These are phyloP conservation scores for Aspergillus puulaauensis DNA, from an alignment of 2,329 filamentous ascomycete genomes.

Conservation along the genomic window DNA sequence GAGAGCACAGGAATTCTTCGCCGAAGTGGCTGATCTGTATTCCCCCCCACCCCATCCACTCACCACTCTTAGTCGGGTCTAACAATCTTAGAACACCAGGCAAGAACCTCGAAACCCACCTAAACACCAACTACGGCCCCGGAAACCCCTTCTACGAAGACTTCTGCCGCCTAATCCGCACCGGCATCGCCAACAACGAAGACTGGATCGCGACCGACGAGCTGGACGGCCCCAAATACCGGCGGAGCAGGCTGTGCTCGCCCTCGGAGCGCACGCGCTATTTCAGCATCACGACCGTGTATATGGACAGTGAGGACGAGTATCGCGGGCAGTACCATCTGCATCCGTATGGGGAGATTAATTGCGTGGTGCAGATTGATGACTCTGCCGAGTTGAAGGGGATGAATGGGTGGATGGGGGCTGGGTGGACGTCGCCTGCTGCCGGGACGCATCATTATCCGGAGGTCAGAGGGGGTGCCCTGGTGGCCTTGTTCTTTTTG, in stretches of 20 bases:
- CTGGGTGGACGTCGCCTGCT: conserved; percentile 56
- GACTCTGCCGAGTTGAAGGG: conserved; percentile 52
- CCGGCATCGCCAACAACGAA: conserved; percentile 39
- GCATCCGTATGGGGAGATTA: conserved; percentile 58
- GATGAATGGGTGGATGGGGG: conserved; percentile 57
- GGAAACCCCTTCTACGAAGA: conserved; percentile 46
- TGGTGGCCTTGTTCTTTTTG: conserved; percentile 57
- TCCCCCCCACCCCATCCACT: not conserved
- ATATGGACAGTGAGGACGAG: conserved; percentile 53
- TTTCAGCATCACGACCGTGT: conserved; percentile 59
- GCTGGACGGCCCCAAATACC: conserved; percentile 49
- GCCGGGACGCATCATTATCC: conserved; percentile 60
- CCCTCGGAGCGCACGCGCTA: conserved; percentile 50
- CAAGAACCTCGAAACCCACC: conserved; percentile 44
- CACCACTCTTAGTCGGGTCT: not conserved
- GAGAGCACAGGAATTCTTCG: conserved; percentile 3
- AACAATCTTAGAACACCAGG: conserved; percentile 43
- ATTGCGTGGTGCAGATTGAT: conserved; percentile 55
- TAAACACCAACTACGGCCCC: conserved; percentile 47
- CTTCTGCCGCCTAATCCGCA: conserved; percentile 39
- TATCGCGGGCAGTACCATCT: conserved; percentile 55
- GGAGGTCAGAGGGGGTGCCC: conserved; percentile 49
- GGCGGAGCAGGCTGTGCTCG: conserved; percentile 47
- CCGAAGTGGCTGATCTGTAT: conserved; percentile 6
- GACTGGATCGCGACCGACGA: conserved; percentile 48